A percentile compares a stretch with the other conserved stretches of the same genome.
These are phyloP conservation scores for Ceratopteris richardii DNA, from an alignment of 75 land plant species.

Conservation along the genomic window DNA sequence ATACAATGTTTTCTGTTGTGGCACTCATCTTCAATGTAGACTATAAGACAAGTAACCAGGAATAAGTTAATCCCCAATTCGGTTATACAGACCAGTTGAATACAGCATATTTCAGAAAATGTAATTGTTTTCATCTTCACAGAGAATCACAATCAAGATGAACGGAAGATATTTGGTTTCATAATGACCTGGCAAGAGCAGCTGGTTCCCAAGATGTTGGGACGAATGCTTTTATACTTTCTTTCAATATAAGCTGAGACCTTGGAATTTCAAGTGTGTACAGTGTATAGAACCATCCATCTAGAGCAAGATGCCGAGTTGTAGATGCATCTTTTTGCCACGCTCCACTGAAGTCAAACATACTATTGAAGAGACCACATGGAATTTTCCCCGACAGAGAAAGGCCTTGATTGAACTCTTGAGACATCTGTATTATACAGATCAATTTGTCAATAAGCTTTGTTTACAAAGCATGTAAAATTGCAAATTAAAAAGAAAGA, in stretches of 20 bases:
- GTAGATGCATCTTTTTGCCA: constrained; percentile 88
- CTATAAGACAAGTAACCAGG: too few relatives aligned
- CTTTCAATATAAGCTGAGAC: constrained; percentile 58
- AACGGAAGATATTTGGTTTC: neutral
- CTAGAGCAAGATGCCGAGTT: constrained; percentile 73
- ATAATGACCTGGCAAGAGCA: constrained; percentile 60
- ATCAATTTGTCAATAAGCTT: neutral
- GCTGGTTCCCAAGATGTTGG: constrained; percentile 88
- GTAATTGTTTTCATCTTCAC: too few relatives aligned
- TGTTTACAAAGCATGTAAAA: too few relatives aligned
- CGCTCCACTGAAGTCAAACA: constrained; percentile 66
- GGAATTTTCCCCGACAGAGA: constrained; percentile 80
- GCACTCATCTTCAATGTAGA: too few relatives aligned
- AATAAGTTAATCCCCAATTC: too few relatives aligned
- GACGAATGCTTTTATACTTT: constrained; percentile 66
- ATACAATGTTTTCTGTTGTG: too few relatives aligned
- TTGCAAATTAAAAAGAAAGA: too few relatives aligned
- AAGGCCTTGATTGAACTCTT: constrained; percentile 79
- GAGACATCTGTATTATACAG: constrained; percentile 58
- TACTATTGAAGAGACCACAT: constrained; percentile 71
- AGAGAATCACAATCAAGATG: neutral
- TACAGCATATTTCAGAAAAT: too few relatives aligned
- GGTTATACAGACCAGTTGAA: too few relatives aligned
- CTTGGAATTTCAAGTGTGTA: constrained; percentile 61
- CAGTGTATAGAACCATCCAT: constrained; percentile 72